A percentile compares a stretch with the other conserved stretches of the same genome.
Evolutionary conservation across 1,284 basidiomycete species (phyloP).

Genomic region (Ceratobasidium sp.): DNA sequence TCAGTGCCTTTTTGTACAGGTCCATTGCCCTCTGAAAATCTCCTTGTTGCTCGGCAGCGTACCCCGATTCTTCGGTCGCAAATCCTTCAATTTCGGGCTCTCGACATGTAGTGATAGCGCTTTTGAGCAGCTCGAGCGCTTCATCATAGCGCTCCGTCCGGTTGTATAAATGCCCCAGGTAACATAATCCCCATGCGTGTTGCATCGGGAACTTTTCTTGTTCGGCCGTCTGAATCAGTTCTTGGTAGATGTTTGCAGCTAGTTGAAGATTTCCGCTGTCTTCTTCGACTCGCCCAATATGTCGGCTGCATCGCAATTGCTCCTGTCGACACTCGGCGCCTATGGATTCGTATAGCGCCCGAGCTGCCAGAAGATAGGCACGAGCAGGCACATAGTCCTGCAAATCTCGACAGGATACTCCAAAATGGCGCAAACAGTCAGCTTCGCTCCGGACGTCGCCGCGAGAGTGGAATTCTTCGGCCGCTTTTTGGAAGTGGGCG

Average conservation of each 20-base stretch:
- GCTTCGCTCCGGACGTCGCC: conserved; percentile 8
- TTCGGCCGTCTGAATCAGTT: background rate
- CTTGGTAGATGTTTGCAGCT: conserved; percentile 6
- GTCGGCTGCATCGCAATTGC: conserved; percentile 24
- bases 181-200: conserved; percentile 36
- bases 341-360: conserved; percentile 17
- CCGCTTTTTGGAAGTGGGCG: conserved; percentile 7
- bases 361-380: conserved; percentile 25
- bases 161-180: conserved; percentile 32
- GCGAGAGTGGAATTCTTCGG: background rate
- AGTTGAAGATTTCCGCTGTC: conserved; percentile 16
- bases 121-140: background rate
- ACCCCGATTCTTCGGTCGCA: conserved; percentile 37
- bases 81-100: conserved; percentile 28
- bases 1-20: conserved; percentile 21
- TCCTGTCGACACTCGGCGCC: conserved; percentile 26
- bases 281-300: conserved; percentile 24
- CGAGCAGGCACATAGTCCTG: conserved; percentile 22
- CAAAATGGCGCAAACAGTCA: conserved; percentile 37
- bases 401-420: conserved; percentile 29
- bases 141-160: conserved; percentile 18
- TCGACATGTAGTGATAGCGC: background rate
- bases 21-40: conserved; percentile 1
- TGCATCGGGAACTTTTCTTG: background rate
- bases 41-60: conserved; percentile 22